phyloP scores from a whole-genome alignment of 768 basidiomycete genomes.

The Lactifluus piperatus region DNA sequence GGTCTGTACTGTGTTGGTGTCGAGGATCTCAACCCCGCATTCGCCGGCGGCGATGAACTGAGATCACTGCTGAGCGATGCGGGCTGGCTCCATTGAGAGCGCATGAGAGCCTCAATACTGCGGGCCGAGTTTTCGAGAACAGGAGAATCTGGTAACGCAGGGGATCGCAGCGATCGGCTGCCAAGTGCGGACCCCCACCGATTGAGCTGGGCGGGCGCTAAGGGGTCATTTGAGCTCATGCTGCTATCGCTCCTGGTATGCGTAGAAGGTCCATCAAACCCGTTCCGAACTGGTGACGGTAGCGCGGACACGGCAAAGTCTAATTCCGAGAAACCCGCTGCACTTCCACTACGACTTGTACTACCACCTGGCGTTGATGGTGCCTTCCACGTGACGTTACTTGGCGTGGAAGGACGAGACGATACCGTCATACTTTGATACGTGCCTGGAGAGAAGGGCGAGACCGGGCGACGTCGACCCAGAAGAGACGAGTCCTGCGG shows the following conservation, averaged over 20 bases:
- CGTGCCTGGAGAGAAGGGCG: conserved; percentile 53
- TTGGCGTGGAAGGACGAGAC: conserved; percentile 51
- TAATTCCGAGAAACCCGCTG: conserved; percentile 32
- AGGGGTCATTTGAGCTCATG: conserved; percentile 24
- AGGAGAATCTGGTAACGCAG: conserved; percentile 53
- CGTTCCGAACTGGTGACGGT: conserved; percentile 20
- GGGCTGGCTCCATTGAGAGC: not conserved
- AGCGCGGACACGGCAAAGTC: conserved; percentile 20
- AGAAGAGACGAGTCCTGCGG: conserved; percentile 40
- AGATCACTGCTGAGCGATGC: conserved; percentile 44
- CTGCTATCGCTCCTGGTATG: conserved; percentile 28
- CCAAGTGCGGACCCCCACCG: conserved; percentile 23
- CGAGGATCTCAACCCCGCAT: conserved; percentile 42
- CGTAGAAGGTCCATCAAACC: conserved; percentile 13
- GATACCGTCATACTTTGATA: conserved; percentile 55
- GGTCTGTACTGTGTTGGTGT: conserved; percentile 56
- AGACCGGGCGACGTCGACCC: conserved; percentile 56
- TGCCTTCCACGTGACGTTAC: conserved; percentile 65
- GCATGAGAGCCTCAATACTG: not conserved
- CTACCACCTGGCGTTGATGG: conserved; percentile 28
- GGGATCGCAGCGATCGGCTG: conserved; percentile 40
- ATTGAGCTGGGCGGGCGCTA: conserved; percentile 13
- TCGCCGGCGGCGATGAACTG: conserved; percentile 38
- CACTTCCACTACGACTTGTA: conserved; percentile 47
- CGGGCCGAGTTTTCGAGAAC: conserved; percentile 31